Percentiles rank a stretch among this genome's conserved stretches.
Conservation (phyloP, 2,329 filamentous ascomycete species). For the Blastomyces parvus region DNA sequence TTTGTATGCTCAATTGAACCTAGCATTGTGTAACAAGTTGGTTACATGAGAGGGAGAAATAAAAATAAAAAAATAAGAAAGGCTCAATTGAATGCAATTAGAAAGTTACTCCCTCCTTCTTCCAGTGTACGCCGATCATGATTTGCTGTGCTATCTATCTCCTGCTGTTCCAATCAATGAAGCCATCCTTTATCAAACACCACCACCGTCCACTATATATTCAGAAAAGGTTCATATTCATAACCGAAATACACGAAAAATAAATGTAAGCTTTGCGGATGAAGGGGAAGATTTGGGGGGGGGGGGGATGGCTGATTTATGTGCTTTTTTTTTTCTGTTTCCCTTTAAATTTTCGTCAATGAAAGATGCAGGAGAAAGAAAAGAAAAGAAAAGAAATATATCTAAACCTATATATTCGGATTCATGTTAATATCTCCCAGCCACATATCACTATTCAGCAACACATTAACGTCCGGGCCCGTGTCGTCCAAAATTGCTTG, state of each 20-base stretch:
- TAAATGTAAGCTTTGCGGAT: no score
- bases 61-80: no score
- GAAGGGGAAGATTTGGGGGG: no score
- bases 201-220: no score
- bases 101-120: no score
- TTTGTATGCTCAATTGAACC: background rate
- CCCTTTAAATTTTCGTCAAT: background rate
- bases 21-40: background rate
- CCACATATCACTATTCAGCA: constrained; percentile 17
- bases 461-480: constrained; percentile 14
- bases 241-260: background rate
- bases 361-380: background rate
- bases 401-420: background rate
- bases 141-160: no score
- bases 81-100: no score
- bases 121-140: no score
- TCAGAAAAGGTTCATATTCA: background rate
- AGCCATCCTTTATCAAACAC: no score
- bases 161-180: no score
- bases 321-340: background rate
- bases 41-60: no score
- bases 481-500: constrained; percentile 10
- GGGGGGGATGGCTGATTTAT: no score
- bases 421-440: constrained; percentile 15
- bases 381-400: background rate